These are phyloP conservation scores for Candida nanaspora DNA, from an alignment of 805 yeast genomes.

Conservation along the genomic window DNA sequence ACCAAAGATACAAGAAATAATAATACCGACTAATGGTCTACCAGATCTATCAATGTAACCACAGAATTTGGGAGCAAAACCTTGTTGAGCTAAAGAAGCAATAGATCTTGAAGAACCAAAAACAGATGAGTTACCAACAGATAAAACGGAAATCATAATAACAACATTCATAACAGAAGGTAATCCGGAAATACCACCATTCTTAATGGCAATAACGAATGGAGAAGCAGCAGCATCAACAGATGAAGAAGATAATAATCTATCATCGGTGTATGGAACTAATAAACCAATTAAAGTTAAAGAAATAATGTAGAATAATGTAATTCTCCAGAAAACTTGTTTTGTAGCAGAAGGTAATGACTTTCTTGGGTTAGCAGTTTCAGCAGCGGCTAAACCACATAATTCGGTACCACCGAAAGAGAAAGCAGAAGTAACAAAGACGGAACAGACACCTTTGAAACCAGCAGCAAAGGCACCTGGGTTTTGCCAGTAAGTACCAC, in stretches of 20 bases:
- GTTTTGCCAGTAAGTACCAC: conserved; percentile 49
- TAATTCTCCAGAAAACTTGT: conserved; percentile 59
- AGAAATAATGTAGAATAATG: conserved; percentile 49
- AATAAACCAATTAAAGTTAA: conserved; percentile 48
- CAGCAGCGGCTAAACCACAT: conserved; percentile 61
- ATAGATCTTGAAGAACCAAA: conserved; percentile 69
- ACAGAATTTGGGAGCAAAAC: conserved; percentile 54
- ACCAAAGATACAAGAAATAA: conserved; percentile 46
- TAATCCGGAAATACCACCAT: conserved; percentile 54
- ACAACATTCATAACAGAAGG: conserved; percentile 74
- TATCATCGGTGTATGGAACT: conserved; percentile 50
- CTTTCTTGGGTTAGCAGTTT: conserved; percentile 53
- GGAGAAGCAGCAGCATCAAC: conserved; percentile 62
- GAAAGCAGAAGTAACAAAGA: conserved; percentile 55
- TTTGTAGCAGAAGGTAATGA: conserved; percentile 58
- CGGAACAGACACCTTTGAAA: conserved; percentile 60
- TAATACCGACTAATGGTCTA: conserved; percentile 67
- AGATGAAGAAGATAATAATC: conserved; percentile 37
- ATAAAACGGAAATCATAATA: conserved; percentile 62
- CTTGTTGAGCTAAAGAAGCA: conserved; percentile 63
- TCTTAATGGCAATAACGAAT: conserved; percentile 62
- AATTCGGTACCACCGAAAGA: conserved; percentile 64
- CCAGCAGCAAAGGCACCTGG: conserved; percentile 52
- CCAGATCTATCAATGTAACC: conserved; percentile 73
- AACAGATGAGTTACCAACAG: conserved; percentile 72